phyloP scores from a whole-genome alignment of 148 eudicot species.

The Rhododendron vialii region DNA sequence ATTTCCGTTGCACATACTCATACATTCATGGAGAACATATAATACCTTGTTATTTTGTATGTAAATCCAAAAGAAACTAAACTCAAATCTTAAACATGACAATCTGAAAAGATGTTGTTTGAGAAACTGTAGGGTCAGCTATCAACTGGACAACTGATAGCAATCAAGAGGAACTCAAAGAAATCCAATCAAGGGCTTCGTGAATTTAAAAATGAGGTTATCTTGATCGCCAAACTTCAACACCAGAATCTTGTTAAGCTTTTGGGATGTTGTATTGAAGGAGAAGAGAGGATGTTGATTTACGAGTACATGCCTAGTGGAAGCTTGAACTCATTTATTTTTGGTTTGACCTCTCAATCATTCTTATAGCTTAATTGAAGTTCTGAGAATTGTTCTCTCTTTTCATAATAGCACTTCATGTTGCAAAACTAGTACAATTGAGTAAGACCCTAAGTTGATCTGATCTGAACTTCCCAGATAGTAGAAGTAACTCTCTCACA shows the following conservation, averaged over 20 bases:
- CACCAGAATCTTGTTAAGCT: neutral
- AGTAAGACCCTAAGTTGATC: neutral
- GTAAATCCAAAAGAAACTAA: too few relatives aligned
- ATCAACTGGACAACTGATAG: neutral
- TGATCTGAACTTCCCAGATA: neutral
- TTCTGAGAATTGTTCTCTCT: neutral
- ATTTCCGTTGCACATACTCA: neutral
- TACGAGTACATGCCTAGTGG: neutral
- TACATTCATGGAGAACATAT: neutral
- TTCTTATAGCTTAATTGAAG: neutral
- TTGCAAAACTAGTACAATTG: too few relatives aligned
- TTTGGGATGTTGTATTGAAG: neutral
- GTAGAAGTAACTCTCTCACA: neutral
- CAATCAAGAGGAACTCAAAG: neutral
- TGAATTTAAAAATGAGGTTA: neutral
- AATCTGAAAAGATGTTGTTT: neutral
- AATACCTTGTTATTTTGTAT: neutral
- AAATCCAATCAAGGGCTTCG: neutral
- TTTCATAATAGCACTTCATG: too few relatives aligned
- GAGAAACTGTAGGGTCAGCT: neutral
- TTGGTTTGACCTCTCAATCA: neutral
- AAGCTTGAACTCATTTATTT: neutral
- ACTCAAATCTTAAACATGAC: neutral
- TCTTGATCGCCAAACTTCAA: neutral
- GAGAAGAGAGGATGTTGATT: neutral